These are phyloP conservation scores for Russula sp. DNA, from an alignment of 768 basidiomycete genomes.

Conservation along the genomic window DNA sequence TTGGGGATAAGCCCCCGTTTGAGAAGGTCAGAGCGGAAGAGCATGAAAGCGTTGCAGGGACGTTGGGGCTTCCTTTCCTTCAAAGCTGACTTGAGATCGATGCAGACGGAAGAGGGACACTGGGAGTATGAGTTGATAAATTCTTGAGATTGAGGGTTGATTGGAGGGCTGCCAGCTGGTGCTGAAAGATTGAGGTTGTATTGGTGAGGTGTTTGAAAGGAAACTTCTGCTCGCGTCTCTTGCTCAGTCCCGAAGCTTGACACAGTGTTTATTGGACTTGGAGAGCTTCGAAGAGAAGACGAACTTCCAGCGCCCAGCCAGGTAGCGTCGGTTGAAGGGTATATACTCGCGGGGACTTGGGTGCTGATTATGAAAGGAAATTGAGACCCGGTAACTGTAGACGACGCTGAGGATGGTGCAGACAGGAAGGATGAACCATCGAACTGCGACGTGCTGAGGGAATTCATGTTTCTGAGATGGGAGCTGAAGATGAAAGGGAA, in stretches of 20 bases:
- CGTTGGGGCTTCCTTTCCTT: constrained; percentile 37
- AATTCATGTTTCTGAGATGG: neutral
- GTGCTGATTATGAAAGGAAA: constrained; percentile 1
- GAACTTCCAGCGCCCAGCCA: neutral
- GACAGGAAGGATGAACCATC: neutral
- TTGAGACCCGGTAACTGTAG: neutral
- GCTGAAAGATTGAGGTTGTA: neutral
- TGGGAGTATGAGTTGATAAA: neutral
- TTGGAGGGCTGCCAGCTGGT: neutral
- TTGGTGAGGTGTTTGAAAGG: neutral
- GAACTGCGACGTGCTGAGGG: neutral
- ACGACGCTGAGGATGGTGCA: neutral
- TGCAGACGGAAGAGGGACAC: neutral
- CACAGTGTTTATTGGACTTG: neutral
- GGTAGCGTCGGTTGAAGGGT: neutral
- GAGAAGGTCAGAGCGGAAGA: constrained; percentile 49
- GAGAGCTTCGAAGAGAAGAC: neutral
- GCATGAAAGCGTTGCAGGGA: constrained; percentile 52
- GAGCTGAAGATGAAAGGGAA: neutral
- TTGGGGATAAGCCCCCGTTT: constrained; percentile 38
- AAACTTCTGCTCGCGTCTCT: neutral
- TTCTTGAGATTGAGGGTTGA: neutral
- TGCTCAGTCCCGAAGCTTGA: neutral
- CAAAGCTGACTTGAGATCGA: neutral
- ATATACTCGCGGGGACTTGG: neutral